phyloP scores from a whole-genome alignment of 331 rosid species.

The Spiraea crenata region DNA sequence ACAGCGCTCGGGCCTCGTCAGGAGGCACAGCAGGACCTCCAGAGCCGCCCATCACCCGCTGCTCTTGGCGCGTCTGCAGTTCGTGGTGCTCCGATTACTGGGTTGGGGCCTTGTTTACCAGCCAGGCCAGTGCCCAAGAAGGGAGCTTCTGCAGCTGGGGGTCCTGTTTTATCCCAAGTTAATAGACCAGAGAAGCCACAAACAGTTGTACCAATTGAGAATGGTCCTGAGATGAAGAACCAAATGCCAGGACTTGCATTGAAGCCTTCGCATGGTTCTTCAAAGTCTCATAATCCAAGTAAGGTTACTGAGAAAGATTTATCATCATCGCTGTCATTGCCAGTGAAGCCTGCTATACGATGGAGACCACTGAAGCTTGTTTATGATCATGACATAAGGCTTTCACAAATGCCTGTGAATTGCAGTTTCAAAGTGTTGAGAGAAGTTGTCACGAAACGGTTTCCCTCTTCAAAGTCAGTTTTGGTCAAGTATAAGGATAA shows the following conservation, averaged over 20 bases:
- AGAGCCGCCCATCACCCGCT: conserved; percentile 98
- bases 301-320: conserved; percentile 48
- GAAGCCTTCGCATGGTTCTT: conserved; percentile 66
- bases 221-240: conserved; percentile 54
- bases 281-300: conserved; percentile 27
- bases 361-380: conserved; percentile 89
- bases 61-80: conserved; percentile 97
- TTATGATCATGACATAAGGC: conserved; percentile 97
- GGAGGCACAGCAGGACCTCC: conserved; percentile 93
- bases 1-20: conserved; percentile 74
- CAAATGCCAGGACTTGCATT: conserved; percentile 56
- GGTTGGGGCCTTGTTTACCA: conserved; percentile 80
- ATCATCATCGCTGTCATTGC: conserved; percentile 23
- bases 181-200: conserved; percentile 61
- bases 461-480: conserved; percentile 83
- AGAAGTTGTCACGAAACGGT: conserved; percentile 71
- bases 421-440: conserved; percentile 74
- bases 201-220: conserved; percentile 42
- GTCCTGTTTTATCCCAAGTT: conserved; percentile 33
- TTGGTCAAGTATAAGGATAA: conserved; percentile 84
- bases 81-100: conserved; percentile 88
- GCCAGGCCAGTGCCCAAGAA: conserved; percentile 71
- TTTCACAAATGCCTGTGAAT: conserved; percentile 77
- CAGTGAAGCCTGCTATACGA: conserved; percentile 35
- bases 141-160: conserved; percentile 35